A percentile compares a stretch with the other conserved stretches of the same genome.
Evolutionary conservation across 2,329 filamentous ascomycete species (phyloP).

Genomic region (Cladobotryum mycophilum): DNA sequence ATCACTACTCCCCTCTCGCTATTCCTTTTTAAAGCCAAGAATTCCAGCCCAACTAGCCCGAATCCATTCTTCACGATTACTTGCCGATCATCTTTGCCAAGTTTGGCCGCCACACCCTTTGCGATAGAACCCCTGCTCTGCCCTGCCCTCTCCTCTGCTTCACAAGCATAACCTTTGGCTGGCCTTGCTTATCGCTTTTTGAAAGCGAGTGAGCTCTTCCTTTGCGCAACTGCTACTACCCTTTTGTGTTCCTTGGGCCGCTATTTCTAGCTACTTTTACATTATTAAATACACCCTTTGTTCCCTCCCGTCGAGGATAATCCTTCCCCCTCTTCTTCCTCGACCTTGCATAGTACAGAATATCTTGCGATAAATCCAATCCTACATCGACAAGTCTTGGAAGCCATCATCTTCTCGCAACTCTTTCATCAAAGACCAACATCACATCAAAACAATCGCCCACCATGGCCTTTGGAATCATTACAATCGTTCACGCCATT

Average conservation of each 20-base stretch:
- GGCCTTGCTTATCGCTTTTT: background rate
- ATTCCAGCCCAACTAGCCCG: constrained; percentile 10
- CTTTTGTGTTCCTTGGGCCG: background rate
- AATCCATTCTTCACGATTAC: constrained; percentile 6
- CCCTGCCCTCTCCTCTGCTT: too few species aligned
- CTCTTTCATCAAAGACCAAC: background rate
- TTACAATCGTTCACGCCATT: constrained; percentile 57
- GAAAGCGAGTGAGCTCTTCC: background rate
- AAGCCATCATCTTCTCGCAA: background rate
- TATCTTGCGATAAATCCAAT: background rate
- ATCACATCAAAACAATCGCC: constrained; percentile 1
- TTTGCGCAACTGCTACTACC: background rate
- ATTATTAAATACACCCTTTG: too few species aligned
- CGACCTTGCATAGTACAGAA: background rate
- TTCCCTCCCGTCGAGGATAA: too few species aligned
- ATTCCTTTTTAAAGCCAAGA: background rate
- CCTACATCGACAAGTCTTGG: background rate
- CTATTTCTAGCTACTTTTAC: background rate
- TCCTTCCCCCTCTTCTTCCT: background rate
- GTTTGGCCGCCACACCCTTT: constrained; percentile 4
- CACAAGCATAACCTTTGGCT: background rate
- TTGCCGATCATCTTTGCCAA: constrained; percentile 8
- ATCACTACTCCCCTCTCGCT: background rate
- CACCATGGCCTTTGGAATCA: constrained; percentile 48
- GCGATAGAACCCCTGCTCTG: too few species aligned